These are phyloP conservation scores for Tritrichomonas musculus DNA, from an alignment of 208 protist species.

Conservation along the genomic window DNA sequence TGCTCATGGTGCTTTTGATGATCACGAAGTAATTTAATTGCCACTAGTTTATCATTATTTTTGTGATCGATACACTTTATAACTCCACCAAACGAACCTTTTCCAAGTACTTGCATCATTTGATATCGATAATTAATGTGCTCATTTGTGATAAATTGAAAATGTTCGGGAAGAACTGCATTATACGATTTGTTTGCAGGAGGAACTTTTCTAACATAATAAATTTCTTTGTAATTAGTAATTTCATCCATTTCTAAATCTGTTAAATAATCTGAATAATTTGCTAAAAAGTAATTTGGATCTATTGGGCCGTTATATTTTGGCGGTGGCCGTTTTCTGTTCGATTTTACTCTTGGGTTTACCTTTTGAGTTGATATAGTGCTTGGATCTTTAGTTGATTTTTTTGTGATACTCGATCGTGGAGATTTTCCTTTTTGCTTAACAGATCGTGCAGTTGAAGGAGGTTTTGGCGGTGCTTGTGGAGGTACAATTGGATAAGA, in stretches of 20 bases:
- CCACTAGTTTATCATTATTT: conserved; percentile 29
- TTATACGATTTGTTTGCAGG: not conserved
- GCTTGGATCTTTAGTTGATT: too few species aligned
- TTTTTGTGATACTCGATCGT: too few species aligned
- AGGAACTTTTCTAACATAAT: not conserved
- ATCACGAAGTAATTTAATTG: not conserved
- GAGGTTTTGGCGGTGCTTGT: too few species aligned
- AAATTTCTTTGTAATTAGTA: not conserved
- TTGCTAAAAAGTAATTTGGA: not conserved
- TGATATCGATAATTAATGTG: not conserved
- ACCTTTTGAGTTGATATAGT: too few species aligned
- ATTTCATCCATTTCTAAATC: not conserved
- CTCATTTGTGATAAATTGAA: not conserved
- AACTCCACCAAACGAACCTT: not conserved
- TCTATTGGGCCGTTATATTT: not conserved
- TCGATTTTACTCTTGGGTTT: too few species aligned
- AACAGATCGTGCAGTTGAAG: too few species aligned
- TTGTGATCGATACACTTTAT: not conserved
- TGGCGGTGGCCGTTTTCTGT: too few species aligned
- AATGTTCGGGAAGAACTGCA: not conserved
- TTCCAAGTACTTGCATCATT: not conserved
- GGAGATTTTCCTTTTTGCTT: too few species aligned
- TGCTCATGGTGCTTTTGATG: not conserved
- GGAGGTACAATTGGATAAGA: too few species aligned
- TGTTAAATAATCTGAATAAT: not conserved